Conservation (phyloP, 176 grass and related monocot genomes). For the Poa pratensis region DNA sequence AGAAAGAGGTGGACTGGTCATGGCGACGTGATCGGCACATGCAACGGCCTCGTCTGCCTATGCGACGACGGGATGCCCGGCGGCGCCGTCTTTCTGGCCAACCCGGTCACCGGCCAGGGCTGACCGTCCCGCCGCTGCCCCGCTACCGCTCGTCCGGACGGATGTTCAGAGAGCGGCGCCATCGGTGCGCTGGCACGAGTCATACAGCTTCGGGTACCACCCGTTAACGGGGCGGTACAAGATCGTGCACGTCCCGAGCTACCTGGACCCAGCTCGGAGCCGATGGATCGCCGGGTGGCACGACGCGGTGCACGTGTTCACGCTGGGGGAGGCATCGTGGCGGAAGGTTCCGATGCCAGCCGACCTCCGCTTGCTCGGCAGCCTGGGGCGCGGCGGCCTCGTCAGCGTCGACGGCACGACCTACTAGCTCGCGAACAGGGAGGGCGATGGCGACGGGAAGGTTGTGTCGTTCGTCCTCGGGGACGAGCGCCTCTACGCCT, state of each 20-base stretch:
- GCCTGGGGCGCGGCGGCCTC: neutral
- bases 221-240: neutral
- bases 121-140: neutral
- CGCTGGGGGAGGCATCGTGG: neutral
- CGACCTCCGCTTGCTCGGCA: too few relatives aligned
- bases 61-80: neutral
- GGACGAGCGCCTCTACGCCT: neutral
- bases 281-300: neutral
- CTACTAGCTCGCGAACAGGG: neutral
- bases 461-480: conserved; percentile 29
- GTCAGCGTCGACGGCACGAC: neutral
- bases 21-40: neutral
- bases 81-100: neutral
- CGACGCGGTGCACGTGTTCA: neutral
- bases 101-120: neutral
- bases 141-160: neutral
- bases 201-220: neutral
- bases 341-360: neutral
- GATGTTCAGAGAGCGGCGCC: neutral
- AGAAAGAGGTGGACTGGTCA: neutral
- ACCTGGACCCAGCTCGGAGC: neutral
- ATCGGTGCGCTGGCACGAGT: neutral
- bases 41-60: neutral
- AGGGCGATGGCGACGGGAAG: neutral
- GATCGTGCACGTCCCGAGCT: neutral